These are phyloP conservation scores for Atractiella rhizophila DNA, from an alignment of 768 basidiomycete species.

Conservation along the genomic window DNA sequence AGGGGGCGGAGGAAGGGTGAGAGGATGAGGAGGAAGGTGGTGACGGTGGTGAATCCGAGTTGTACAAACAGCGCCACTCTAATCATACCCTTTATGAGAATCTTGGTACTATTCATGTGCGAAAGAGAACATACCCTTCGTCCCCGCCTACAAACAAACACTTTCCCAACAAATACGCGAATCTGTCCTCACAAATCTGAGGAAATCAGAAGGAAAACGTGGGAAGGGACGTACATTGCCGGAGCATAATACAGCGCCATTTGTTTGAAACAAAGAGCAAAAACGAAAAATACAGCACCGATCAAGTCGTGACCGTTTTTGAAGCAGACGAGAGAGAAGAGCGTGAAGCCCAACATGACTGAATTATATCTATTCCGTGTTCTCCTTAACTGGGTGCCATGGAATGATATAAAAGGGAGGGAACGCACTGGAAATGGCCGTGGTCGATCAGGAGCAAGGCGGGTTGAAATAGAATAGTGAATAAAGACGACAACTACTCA, in stretches of 20 bases:
- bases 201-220: neutral
- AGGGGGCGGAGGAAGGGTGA: conserved; percentile 40
- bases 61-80: conserved; percentile 31
- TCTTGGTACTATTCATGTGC: no score
- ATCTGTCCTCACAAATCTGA: conserved; percentile 19
- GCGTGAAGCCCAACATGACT: conserved; percentile 53
- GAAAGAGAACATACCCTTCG: conserved; percentile 35
- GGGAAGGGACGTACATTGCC: conserved; percentile 27
- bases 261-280: conserved; percentile 79
- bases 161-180: conserved; percentile 66
- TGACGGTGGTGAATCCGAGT: conserved; percentile 36
- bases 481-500: conserved; percentile 26
- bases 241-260: conserved; percentile 90
- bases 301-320: conserved; percentile 40
- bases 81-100: no score
- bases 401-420: neutral
- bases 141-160: conserved; percentile 52
- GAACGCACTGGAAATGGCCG: conserved; percentile 54
- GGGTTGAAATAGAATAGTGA: conserved; percentile 57
- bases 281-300: conserved; percentile 54
- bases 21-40: conserved; percentile 45
- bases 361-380: conserved; percentile 38
- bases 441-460: conserved; percentile 61
- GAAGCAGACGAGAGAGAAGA: conserved; percentile 38
- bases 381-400: no score